Evolutionary conservation across 305 asterid genomes (phyloP), one percentile per base, ranked within the genome.

Genomic region (Fraxinus dipetala): DNA sequence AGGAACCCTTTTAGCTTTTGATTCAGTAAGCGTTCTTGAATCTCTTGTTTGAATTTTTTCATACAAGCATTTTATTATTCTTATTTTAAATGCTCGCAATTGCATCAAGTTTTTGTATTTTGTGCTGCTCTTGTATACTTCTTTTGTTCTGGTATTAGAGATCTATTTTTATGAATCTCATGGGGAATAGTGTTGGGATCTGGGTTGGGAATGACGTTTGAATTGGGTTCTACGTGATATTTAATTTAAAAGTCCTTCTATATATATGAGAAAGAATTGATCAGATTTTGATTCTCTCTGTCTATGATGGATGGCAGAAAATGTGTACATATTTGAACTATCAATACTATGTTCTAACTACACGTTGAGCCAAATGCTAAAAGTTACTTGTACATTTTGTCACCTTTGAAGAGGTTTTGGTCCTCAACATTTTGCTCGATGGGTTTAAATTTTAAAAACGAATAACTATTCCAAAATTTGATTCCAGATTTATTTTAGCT

Each of bases 101-200:
- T 78, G 75, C 48, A 78, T 72, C 85, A 81, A 85, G 78, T 81
- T 80, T 84, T 61, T 0, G 11, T 72, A 22, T 67, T 67, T 45
- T 75, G 2, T 59, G 63, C 38, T 80, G 81, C 75, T 82, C 61
- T 1, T 4, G 5, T n/a, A 1, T 45, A 45, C 56, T 45, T 45
- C 18, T 45, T 45, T 45, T 4, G 56, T 45, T 45, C 56, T 45
- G 56, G 56, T 45, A 45, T 45, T 14, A 45, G 18, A 45, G 56
- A 45, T 45, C 18, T 13, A 45, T 45, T 45, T 45, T 18, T 45
- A 45, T 13, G 56, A 45, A 45, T 45, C 56, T 13, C 56, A 13
- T 45, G 56, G 56, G 18, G 14, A 45, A 45, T 45, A 45, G n/a
- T 45, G 4, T 45, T 26, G 85, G 84, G 90, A 89, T 87, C 91